Conservation (phyloP, 2,329 filamentous ascomycete species). For the Tolypocladium ovalisporum region DNA sequence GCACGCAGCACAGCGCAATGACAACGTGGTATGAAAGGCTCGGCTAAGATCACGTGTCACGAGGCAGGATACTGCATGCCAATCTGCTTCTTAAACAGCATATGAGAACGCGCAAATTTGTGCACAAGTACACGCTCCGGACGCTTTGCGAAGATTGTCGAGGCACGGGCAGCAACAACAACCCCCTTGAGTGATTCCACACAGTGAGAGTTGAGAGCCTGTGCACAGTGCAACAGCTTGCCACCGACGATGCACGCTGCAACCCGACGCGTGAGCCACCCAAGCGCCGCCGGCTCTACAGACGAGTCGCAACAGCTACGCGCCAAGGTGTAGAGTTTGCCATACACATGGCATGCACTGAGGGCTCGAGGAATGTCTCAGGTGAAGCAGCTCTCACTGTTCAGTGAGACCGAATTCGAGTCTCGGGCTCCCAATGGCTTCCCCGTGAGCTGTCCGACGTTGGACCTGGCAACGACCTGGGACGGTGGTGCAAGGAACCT, state of each 20-base stretch:
- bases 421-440: constrained; percentile 43
- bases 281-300: background rate
- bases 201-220: background rate
- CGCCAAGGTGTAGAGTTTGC: background rate
- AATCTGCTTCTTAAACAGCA: background rate
- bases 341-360: background rate
- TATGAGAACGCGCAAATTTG: no score
- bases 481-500: constrained; percentile 59
- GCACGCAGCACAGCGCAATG: background rate
- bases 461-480: constrained; percentile 67
- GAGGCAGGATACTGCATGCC: background rate
- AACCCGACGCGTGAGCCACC: background rate
- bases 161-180: background rate
- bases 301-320: background rate
- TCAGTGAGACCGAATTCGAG: constrained; percentile 48
- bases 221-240: background rate
- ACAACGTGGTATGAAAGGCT: background rate
- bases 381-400: constrained; percentile 28
- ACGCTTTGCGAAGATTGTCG: no score
- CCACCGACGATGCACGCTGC: background rate
- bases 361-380: constrained; percentile 12
- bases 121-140: no score
- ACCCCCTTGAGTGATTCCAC: background rate
- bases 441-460: constrained; percentile 68
- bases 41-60: background rate